These are phyloP conservation scores for Didymellaceae sp. DNA, from an alignment of 2,329 filamentous ascomycete species.

Conservation along the genomic window DNA sequence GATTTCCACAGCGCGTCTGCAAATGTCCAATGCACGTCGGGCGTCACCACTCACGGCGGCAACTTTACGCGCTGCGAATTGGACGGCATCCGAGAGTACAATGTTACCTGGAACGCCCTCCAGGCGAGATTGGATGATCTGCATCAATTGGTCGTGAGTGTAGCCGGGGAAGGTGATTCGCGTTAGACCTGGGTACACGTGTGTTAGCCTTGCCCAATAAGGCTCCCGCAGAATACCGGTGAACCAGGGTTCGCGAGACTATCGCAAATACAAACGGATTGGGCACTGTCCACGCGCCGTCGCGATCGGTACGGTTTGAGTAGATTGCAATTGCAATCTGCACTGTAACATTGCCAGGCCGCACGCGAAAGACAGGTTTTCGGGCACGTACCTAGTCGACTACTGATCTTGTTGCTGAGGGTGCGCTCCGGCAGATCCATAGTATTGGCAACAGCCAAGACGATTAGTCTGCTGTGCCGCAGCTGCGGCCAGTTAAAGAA, in stretches of 20 bases:
- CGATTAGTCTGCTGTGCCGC: constrained; percentile 89
- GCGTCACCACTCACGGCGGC: constrained; percentile 96
- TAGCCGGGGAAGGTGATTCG: constrained; percentile 97
- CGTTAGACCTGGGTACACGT: constrained; percentile 67
- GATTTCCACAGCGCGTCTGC: constrained; percentile 90
- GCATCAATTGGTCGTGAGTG: constrained; percentile 95
- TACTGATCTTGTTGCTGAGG: constrained; percentile 97
- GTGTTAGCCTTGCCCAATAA: constrained; percentile 41
- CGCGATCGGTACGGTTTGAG: constrained; percentile 26
- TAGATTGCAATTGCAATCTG: constrained; percentile 6
- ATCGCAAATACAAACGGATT: constrained; percentile 24
- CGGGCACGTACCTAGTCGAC: constrained; percentile 60
- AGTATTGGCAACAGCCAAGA: constrained; percentile 96
- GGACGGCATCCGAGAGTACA: constrained; percentile 89
- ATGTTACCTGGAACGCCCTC: constrained; percentile 87
- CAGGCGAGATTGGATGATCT: constrained; percentile 93
- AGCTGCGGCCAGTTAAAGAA: constrained; percentile 99
- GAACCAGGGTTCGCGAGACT: constrained; percentile 23
- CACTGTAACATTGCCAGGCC: constrained; percentile 12
- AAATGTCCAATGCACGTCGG: constrained; percentile 90
- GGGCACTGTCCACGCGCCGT: constrained; percentile 25
- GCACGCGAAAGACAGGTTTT: constrained; percentile 2
- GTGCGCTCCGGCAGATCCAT: constrained; percentile 98
- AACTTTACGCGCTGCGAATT: constrained; percentile 96
- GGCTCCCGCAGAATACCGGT: constrained; percentile 16